Percentiles rank a stretch among this genome's conserved stretches.
Evolutionary conservation across 2,329 filamentous ascomycete species (phyloP).

Genomic region (Teratosphaeria gauchensis): DNA sequence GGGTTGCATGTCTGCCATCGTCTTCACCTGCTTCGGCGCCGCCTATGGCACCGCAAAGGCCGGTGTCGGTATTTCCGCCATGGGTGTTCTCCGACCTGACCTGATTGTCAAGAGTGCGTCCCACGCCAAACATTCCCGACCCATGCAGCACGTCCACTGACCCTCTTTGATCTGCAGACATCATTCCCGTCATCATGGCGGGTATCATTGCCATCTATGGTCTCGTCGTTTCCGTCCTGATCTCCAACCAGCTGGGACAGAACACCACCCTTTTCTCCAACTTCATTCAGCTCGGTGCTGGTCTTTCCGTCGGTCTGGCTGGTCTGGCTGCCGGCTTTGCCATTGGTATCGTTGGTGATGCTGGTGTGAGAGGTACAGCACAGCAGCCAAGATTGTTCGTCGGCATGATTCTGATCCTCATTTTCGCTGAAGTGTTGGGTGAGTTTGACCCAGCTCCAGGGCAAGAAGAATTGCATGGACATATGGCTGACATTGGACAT

Average conservation of each 20-base stretch:
- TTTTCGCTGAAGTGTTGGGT: constrained; percentile 99
- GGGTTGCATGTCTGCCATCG: constrained; percentile 89
- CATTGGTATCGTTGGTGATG: constrained; percentile 57
- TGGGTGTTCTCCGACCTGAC: constrained; percentile 96
- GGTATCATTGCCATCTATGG: constrained; percentile 98
- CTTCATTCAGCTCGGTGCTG: constrained; percentile 45
- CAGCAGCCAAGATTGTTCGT: constrained; percentile 83
- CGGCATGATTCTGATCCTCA: constrained; percentile 97
- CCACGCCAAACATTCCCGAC: neutral
- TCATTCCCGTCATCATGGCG: constrained; percentile 99
- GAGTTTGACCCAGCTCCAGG: constrained; percentile 29
- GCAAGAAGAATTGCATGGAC: neutral
- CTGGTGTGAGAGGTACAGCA: constrained; percentile 77
- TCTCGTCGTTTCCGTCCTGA: constrained; percentile 45
- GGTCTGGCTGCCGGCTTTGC: constrained; percentile 36
- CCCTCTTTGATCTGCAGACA: constrained; percentile 51
- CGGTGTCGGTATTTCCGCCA: constrained; percentile 94
- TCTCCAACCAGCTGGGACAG: constrained; percentile 43
- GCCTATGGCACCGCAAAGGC: constrained; percentile 99
- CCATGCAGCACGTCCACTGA: constrained; percentile 5
- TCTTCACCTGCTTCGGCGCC: constrained; percentile 93
- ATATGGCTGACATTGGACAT: neutral
- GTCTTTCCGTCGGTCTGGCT: constrained; percentile 38
- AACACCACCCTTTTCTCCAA: constrained; percentile 39
- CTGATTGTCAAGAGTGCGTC: constrained; percentile 98